A percentile compares a stretch with the other conserved stretches of the same genome.
Evolutionary conservation across 2,329 filamentous ascomycete genomes (phyloP).

Genomic region (Biscogniauxia marginata): DNA sequence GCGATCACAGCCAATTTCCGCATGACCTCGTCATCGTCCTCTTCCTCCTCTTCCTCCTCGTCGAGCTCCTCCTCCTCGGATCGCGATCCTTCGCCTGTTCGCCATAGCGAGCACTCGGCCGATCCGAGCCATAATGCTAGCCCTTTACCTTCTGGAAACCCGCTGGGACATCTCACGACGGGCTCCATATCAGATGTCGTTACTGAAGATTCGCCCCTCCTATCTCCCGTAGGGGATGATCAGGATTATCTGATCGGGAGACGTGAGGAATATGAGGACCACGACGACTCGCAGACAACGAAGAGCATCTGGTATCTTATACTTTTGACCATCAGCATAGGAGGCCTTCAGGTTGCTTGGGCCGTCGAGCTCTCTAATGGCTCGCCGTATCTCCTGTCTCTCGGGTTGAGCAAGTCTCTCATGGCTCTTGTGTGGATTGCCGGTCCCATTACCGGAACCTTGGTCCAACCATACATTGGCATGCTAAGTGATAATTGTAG

Average conservation of each 20-base stretch:
- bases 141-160: constrained; percentile 16
- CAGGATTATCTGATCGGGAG: constrained; percentile 36
- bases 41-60: constrained; percentile 17
- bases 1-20: not conserved
- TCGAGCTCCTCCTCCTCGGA: constrained; percentile 21
- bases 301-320: constrained; percentile 86
- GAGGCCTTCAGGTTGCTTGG: constrained; percentile 92
- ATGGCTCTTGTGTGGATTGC: constrained; percentile 86
- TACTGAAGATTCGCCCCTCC: constrained; percentile 49
- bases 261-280: constrained; percentile 35
- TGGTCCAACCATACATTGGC: constrained; percentile 81
- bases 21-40: constrained; percentile 42
- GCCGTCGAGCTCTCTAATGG: constrained; percentile 92
- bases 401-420: constrained; percentile 78
- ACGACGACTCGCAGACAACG: constrained; percentile 57
- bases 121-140: constrained; percentile 14
- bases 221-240: constrained; percentile 41
- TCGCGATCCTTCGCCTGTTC: constrained; percentile 29
- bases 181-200: constrained; percentile 29
- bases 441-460: constrained; percentile 72
- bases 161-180: constrained; percentile 20
- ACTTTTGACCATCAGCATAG: constrained; percentile 81
- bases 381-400: constrained; percentile 77
- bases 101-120: constrained; percentile 19
- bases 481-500: constrained; percentile 79